Evolutionary conservation across 2,329 filamentous ascomycete genomes (phyloP).

Genomic region (Pseudogymnoascus sp.): DNA sequence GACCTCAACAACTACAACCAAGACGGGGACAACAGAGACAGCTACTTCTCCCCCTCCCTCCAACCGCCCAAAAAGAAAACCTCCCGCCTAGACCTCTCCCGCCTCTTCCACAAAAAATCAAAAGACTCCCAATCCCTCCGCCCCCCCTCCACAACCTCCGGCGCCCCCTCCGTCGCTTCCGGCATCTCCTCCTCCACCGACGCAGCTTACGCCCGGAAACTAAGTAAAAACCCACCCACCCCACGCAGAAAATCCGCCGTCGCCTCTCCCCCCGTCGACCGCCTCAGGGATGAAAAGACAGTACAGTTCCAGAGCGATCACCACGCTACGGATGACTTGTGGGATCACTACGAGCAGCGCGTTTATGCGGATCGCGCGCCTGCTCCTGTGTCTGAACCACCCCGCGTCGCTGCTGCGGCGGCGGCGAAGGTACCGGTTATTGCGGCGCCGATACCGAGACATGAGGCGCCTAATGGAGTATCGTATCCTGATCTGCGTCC

Average conservation of each 20-base stretch:
- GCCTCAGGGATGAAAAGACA: not conserved
- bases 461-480: not conserved
- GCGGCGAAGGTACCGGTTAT: not conserved
- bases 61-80: slow-evolving; percentile 21
- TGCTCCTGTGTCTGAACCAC: not conserved
- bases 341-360: not conserved
- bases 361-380: not conserved
- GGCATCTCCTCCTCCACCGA: not conserved
- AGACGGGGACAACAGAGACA: not conserved
- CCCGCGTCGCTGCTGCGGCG: too few species aligned
- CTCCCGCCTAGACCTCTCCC: slow-evolving; percentile 23
- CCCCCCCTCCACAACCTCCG: not conserved
- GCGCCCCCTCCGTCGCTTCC: not conserved
- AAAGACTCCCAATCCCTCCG: not conserved
- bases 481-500: not conserved
- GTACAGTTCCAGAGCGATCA: not conserved
- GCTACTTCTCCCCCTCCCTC: not conserved
- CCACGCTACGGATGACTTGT: not conserved
- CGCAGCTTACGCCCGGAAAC: not conserved
- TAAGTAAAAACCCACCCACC: not conserved
- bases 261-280: not conserved
- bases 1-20: not conserved
- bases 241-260: not conserved
- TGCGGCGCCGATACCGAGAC: not conserved
- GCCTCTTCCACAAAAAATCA: slow-evolving; percentile 13